Base-by-base conservation (phyloP, 495 filamentous ascomycete genomes). In the Penicillium maclennaniae region DNA sequence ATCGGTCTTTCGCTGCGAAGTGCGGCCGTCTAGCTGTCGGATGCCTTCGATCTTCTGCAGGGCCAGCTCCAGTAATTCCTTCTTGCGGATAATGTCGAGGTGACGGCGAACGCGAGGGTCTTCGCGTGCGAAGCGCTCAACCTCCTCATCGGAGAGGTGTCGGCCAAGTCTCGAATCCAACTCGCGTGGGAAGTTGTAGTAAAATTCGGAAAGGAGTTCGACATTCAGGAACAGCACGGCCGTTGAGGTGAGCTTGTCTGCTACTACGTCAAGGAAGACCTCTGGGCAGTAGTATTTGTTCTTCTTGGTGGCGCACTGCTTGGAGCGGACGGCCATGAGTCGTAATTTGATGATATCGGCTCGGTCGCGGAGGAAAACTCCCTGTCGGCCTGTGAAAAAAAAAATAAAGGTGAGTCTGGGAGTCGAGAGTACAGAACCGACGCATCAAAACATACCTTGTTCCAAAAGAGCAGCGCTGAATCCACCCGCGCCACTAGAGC, bases 221-320 rank as follows among this genome's bases (percentile, higher is more conserved):
- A 97, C 95, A 59, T 99, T 96, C 9, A 99, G 82, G 79, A 99
- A 99, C 0, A 99, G 82, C 9, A 97, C 95, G 10, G 93, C 92
- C 0, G 92, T 97, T 4, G 88, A 84, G 15, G 91, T 91, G 49
- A 99, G 85, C 71, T 97, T 96, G 62, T 95, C 88, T 26, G 93
- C 91, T 10, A 97, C 93, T 9, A 95, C 89, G 65, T 99, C 93
- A 25, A 99, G 83, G 78, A 99, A 97, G 51, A 97, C 80, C 69
- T 99, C 93, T 0, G 93, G 93, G 67, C 93, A 99, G 73, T 91
- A 82, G 77, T 97, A 97, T 77, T 95, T 95, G 76, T 93, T 93
- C 54, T 85, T 83, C 53, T 83, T 77, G 53, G 74, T 79, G 56
- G 85, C 78, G 74, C 93, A 99, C 69, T 96, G 91, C 66, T 88